Base-by-base conservation (phyloP, 78 protist genomes). In the Isochrysis galbana region DNA sequence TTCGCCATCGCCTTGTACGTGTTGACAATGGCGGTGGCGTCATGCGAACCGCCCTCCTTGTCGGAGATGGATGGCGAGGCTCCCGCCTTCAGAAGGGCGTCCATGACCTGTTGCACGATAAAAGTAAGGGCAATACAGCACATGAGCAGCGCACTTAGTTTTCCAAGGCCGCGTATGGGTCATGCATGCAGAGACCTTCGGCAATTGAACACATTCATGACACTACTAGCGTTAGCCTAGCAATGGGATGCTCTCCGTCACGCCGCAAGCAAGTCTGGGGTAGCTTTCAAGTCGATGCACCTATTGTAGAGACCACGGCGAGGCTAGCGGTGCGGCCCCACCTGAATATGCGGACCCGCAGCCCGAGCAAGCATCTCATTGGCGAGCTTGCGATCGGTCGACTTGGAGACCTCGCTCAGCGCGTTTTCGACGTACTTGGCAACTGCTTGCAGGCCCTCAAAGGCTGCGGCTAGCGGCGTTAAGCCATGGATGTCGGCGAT, bases 381-480 rank as follows among this genome's bases (percentile, higher is more conserved):
- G 21, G 34, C 46, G 17, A 77, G 84, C 84, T 77, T 77, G 48
- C 32, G 46, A 46, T 77, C 84, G 47, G 3, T 29, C 1, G 84
- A 0, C 47, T 2, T 29, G 29, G 84, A 17, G 5, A 22, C 14
- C 45, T 77, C 84, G 25, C 5, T 19, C 22, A 77, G 46, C 47
- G 84, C 84, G n/a, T 77, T 46, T 46, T 77, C 84, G 32, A 77
- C 84, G 46, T 77, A 77, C 26, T 17, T 36, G 46, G 84, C 84
- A 7, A 77, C 47, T 5, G 45, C 46, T 46, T 77, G 84, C 47
- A 77, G 47, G 48, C 84, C 84, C 11, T 77, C 84, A 46, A 22
- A 77, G 36, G 84, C 84, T 3, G 84, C 84, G 46, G 48, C 84
- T 10, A 77, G 84, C 25, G 84, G 48, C 44, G 84, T 77, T 46